Conservation (phyloP, 768 basidiomycete genomes). For the Chalciporus piperatus region DNA sequence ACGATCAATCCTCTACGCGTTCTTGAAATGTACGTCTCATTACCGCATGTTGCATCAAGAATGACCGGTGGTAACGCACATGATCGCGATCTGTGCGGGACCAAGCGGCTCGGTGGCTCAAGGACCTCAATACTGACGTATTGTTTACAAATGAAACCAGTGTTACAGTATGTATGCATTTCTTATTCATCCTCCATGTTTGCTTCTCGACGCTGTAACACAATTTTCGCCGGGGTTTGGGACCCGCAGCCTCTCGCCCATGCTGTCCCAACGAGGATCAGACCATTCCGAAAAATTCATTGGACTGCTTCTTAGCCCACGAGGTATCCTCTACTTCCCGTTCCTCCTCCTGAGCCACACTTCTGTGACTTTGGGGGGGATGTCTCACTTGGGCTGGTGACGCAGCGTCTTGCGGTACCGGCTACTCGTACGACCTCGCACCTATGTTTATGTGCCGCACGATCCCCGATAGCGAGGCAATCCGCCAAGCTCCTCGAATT, state of each 20-base stretch:
- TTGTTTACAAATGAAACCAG: conserved; percentile 92
- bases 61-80: conserved; percentile 38
- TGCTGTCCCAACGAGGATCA: neutral
- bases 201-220: neutral
- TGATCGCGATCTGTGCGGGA: conserved; percentile 89
- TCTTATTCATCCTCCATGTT: conserved; percentile 20
- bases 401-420: neutral
- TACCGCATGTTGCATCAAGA: conserved; percentile 45
- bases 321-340: neutral
- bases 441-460: neutral
- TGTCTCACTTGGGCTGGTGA: neutral
- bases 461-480: neutral
- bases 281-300: neutral
- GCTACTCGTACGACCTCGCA: neutral
- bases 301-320: neutral
- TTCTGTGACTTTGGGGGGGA: neutral
- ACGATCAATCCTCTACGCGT: conserved; percentile 21
- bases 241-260: neutral
- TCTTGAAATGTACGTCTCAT: conserved; percentile 3
- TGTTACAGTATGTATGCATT: too few species aligned
- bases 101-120: conserved; percentile 75
- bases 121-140: conserved; percentile 72
- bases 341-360: neutral
- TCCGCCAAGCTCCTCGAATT: neutral
- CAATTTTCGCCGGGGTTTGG: neutral